Evolutionary conservation across 352 stramenopile genomes (phyloP).

Genomic region (Pythium biforme): DNA sequence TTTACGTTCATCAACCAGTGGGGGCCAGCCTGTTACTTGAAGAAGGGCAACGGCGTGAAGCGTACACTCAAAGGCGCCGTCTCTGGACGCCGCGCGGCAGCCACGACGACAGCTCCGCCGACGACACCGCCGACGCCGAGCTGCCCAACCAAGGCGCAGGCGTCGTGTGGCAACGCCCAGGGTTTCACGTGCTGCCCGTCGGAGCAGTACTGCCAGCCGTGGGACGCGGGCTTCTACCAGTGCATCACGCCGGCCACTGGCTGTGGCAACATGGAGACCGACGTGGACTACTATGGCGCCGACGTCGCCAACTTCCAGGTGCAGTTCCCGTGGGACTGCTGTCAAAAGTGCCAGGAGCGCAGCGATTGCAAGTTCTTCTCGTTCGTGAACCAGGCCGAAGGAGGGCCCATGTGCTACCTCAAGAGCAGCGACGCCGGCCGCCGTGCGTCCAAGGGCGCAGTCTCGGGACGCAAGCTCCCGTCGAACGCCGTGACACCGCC

Average conservation of each 20-base stretch:
- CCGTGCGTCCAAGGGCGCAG: constrained; percentile 25
- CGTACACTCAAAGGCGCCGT: constrained; percentile 25
- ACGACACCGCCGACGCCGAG: constrained; percentile 1
- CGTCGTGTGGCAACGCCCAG: constrained; percentile 38
- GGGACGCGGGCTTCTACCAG: constrained; percentile 56
- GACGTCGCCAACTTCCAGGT: constrained; percentile 29
- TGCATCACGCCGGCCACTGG: constrained; percentile 36
- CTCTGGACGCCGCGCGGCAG: constrained; percentile 38
- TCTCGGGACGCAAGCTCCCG: constrained; percentile 28
- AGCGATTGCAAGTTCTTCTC: constrained; percentile 34
- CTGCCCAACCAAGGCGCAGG: constrained; percentile 19
- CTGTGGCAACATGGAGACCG: constrained; percentile 39
- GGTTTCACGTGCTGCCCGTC: constrained; percentile 36
- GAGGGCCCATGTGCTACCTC: constrained; percentile 42
- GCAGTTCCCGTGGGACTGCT: constrained; percentile 25
- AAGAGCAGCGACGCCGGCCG: constrained; percentile 33
- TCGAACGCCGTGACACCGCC: background rate
- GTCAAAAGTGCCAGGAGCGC: constrained; percentile 23
- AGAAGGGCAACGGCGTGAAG: constrained; percentile 24
- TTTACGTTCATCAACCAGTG: constrained; percentile 63
- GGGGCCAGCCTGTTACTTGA: constrained; percentile 51
- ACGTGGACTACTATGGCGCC: constrained; percentile 40
- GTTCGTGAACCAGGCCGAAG: constrained; percentile 19
- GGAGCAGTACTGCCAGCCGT: constrained; percentile 45
- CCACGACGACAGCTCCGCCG: constrained; percentile 32